Evolutionary conservation across 257 asterid genomes (phyloP), one percentile per base, ranked within the genome.

Genomic region (Fraxinus pennsylvanica): DNA sequence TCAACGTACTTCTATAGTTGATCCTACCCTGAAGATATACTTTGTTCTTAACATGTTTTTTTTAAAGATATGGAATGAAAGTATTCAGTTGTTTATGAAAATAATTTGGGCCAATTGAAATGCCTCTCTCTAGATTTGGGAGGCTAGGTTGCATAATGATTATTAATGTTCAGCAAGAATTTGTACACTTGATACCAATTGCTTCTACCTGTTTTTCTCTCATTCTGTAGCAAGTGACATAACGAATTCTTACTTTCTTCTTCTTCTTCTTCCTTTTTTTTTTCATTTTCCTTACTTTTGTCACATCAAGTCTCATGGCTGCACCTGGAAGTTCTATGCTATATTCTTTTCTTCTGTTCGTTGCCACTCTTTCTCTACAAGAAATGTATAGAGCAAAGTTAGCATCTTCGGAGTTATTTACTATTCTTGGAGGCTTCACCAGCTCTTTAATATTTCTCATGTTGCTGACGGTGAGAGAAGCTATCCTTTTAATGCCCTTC

Each of bases 371-470:
- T 32, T 94, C 97, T 82, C 83, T 92, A 74, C 99, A 94, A 90
- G 93, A 88, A 84, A 76, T 94, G 90, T 92, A 81, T 78, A 89
- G 95, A 86, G 89, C 80, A 17, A 91, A 88, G 79, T 82, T 94
- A 85, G 98, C 96, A 68, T 94, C 99, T 67, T 88, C 99, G 21
- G 97, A 94, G 88, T 85, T 94, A 81, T 90, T 88, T 80, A 94
- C 99, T 10, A 92, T 94, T 86, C 90, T 92, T 73, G 99, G 99
- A 82, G 99, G 99, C 27, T 91, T 94, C 82, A 89, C 91, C 68
- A 92, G 98, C 81, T 91, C 99, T 35, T 81, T 94, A 82, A 75
- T 94, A 77, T 94, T 94, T 86, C 91, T 94, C 69, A 69, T 83
- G 78, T 81, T 92, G 81, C 87, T 88, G 75, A 90, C 97, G 76